phyloP scores from a whole-genome alignment of 2,329 filamentous ascomycete genomes.

The Lachnellula hyalina region DNA sequence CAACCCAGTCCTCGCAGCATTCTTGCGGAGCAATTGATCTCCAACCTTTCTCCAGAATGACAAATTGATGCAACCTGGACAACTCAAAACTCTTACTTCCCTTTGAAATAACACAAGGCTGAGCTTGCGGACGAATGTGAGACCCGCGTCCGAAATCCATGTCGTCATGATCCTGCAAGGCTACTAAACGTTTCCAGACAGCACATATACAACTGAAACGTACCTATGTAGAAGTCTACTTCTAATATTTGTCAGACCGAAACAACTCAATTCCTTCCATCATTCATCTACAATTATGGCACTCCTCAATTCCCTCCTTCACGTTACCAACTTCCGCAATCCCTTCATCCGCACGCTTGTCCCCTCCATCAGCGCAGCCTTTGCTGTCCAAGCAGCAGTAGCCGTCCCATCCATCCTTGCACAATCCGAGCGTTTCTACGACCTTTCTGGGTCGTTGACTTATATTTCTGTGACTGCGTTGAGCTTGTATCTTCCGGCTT shows the following conservation, averaged over 20 bases:
- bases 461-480: conserved; percentile 60
- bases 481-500: conserved; percentile 54
- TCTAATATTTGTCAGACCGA: neutral
- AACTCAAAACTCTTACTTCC: neutral
- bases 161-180: conserved; percentile 11
- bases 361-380: conserved; percentile 56
- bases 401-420: conserved; percentile 56
- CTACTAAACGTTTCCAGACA: neutral
- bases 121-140: conserved; percentile 1
- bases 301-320: conserved; percentile 45
- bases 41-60: neutral
- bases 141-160: conserved; percentile 8
- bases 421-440: conserved; percentile 63
- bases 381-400: conserved; percentile 56
- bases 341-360: conserved; percentile 59
- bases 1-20: neutral
- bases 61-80: neutral
- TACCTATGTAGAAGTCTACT: neutral
- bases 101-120: neutral
- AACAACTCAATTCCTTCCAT: neutral
- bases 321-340: conserved; percentile 54
- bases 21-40: neutral
- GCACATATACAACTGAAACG: neutral
- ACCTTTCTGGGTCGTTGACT: conserved; percentile 60
- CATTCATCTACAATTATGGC: neutral